Evolutionary conservation across 2,329 filamentous ascomycete species (phyloP).

Genomic region (Cordyceps cicadae): DNA sequence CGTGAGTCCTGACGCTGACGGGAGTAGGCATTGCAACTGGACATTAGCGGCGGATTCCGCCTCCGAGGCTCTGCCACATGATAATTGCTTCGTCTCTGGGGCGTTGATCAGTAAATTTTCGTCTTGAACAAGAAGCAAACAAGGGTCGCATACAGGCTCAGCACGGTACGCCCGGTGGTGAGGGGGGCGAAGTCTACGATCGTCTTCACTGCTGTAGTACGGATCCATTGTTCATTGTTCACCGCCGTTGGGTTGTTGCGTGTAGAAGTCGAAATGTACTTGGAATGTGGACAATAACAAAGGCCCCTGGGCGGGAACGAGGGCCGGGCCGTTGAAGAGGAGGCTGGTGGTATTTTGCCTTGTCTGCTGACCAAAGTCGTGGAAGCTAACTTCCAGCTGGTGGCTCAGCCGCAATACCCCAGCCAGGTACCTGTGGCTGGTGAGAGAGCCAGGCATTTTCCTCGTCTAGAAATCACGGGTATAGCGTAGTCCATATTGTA

Average conservation of each 20-base stretch:
- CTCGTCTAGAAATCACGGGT: neutral
- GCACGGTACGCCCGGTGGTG: neutral
- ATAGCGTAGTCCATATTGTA: neutral
- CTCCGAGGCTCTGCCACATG: neutral
- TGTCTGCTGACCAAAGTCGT: neutral
- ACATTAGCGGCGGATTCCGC: neutral
- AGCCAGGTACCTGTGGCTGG: neutral
- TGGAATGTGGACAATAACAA: neutral
- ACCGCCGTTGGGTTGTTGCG: neutral
- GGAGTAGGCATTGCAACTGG: neutral
- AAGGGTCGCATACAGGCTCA: neutral
- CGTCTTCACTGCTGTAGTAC: constrained; percentile 4
- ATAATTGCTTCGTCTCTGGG: neutral
- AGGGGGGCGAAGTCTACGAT: neutral
- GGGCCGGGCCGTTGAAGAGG: constrained; percentile 7
- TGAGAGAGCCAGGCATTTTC: neutral
- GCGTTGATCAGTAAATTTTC: neutral
- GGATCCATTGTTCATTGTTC: neutral
- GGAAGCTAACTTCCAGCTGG: neutral
- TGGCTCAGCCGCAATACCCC: neutral
- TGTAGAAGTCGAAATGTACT: neutral
- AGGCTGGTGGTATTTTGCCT: neutral
- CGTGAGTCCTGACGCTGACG: neutral
- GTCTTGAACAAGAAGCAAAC: neutral
- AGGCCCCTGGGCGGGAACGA: constrained; percentile 2